A percentile compares a stretch with the other conserved stretches of the same genome.
Evolutionary conservation across 2,329 filamentous ascomycete species (phyloP).

Genomic region (Colletotrichum sp.): DNA sequence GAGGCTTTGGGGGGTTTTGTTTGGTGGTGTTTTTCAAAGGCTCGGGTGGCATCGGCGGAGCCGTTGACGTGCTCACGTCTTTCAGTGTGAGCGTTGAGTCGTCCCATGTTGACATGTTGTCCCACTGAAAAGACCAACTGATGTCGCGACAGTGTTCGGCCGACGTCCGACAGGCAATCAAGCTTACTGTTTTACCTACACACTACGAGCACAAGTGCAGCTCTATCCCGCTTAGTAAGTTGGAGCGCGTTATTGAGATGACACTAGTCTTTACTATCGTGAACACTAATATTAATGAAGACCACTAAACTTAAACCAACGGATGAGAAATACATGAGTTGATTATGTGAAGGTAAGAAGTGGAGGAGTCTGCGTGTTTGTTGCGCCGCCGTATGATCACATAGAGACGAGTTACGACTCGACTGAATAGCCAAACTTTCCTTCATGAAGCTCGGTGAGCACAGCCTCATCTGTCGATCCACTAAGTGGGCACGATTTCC

Average conservation of each 20-base stretch:
- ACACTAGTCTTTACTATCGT: too few species aligned
- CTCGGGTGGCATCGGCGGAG: not conserved
- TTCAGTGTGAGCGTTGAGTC: not conserved
- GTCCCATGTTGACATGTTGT: not conserved
- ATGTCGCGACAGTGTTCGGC: not conserved
- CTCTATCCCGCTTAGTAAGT: too few species aligned
- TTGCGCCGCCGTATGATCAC: not conserved
- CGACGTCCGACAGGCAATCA: not conserved
- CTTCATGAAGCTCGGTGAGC: not conserved
- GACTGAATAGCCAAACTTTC: not conserved
- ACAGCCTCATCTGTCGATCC: not conserved
- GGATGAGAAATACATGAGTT: not conserved
- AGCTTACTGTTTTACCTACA: too few species aligned
- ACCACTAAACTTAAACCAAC: too few species aligned
- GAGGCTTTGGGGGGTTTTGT: not conserved
- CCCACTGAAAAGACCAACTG: not conserved
- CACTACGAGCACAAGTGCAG: too few species aligned
- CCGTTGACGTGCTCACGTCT: not conserved
- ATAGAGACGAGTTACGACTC: not conserved
- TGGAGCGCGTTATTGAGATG: too few species aligned
- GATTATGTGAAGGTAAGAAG: not conserved
- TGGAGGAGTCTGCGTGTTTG: not conserved
- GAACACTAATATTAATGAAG: too few species aligned
- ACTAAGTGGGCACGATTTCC: too few species aligned
- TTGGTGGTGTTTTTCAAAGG: not conserved